Evolutionary conservation across 768 basidiomycete species (phyloP).

Genomic region (Russula ochroleuca): DNA sequence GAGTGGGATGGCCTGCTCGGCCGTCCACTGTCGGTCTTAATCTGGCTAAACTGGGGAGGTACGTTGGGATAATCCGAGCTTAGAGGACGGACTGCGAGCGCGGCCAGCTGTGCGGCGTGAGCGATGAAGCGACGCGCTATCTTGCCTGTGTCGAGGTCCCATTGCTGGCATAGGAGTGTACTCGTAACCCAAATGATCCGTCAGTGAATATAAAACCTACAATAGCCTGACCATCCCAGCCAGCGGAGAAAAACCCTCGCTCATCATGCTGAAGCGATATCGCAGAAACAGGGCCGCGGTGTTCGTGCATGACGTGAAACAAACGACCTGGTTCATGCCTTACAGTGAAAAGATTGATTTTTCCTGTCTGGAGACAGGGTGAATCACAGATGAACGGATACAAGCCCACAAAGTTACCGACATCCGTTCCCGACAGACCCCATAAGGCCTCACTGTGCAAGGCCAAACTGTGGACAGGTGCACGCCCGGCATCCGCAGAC

Average conservation of each 20-base stretch:
- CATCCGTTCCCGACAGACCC: slow-evolving; percentile 84
- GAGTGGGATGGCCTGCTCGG: slow-evolving; percentile 6
- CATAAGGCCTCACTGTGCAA: slow-evolving; percentile 94
- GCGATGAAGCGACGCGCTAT: slow-evolving; percentile 69
- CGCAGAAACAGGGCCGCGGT: slow-evolving; percentile 81
- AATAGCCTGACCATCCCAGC: slow-evolving; percentile 89
- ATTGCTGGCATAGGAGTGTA: slow-evolving; percentile 60
- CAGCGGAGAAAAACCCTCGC: slow-evolving; percentile 81
- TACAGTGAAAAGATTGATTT: slow-evolving; percentile 88
- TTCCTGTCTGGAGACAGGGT: slow-evolving; percentile 57
- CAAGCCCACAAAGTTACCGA: slow-evolving; percentile 40
- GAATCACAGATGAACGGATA: slow-evolving; percentile 15
- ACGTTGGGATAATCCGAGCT: slow-evolving; percentile 34
- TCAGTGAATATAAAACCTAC: slow-evolving; percentile 45
- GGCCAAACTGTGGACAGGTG: slow-evolving; percentile 84
- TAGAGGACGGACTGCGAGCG: slow-evolving; percentile 71
- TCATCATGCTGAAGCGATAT: slow-evolving; percentile 77
- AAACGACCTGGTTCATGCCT: slow-evolving; percentile 87
- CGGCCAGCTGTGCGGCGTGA: slow-evolving; percentile 81
- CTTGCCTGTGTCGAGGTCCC: slow-evolving; percentile 94
- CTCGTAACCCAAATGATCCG: neutral
- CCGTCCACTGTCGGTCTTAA: slow-evolving; percentile 14
- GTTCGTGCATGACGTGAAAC: slow-evolving; percentile 67
- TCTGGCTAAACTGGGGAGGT: slow-evolving; percentile 27
- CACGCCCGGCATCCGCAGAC: slow-evolving; percentile 32